phyloP scores from a whole-genome alignment of 1,139 yeast species.

The Scheffersomyces illinoinensis region DNA sequence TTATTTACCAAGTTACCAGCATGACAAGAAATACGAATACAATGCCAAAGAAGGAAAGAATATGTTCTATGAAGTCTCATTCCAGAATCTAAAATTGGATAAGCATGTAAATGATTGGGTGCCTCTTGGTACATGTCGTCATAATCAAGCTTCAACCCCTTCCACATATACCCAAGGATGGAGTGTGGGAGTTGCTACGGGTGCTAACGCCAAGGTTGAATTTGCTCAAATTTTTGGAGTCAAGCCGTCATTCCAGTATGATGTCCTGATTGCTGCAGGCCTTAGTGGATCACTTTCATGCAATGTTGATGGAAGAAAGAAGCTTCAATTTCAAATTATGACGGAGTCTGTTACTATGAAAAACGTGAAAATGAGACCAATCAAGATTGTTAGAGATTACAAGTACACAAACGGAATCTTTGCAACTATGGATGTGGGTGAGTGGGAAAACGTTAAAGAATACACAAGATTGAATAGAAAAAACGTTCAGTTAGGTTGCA shows the following conservation, averaged over 20 bases:
- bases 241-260: slow-evolving; percentile 14
- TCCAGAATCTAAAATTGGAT: slow-evolving; percentile 5
- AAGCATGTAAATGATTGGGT: slow-evolving; percentile 7
- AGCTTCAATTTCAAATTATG: slow-evolving; percentile 24
- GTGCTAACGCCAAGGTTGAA: slow-evolving; percentile 14
- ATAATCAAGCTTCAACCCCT: slow-evolving; percentile 11
- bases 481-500: slow-evolving; percentile 26
- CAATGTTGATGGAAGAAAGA: slow-evolving; percentile 17
- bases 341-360: slow-evolving; percentile 14
- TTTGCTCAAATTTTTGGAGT: slow-evolving; percentile 16
- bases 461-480: slow-evolving; percentile 12
- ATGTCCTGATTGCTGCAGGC: slow-evolving; percentile 11
- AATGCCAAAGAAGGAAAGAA: not conserved
- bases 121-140: slow-evolving; percentile 10
- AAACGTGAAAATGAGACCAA: slow-evolving; percentile 16
- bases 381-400: slow-evolving; percentile 11
- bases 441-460: slow-evolving; percentile 17
- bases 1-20: not conserved
- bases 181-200: slow-evolving; percentile 17
- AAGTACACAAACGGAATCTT: slow-evolving; percentile 5
- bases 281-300: slow-evolving; percentile 24
- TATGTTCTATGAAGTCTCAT: slow-evolving; percentile 7
- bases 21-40: not conserved
- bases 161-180: slow-evolving; percentile 25
- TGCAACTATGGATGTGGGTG: slow-evolving; percentile 13